Percentiles rank a stretch among this genome's conserved stretches.
Evolutionary conservation across 23 red algal species (phyloP).

Genomic region (Pyropia haitanensis): DNA sequence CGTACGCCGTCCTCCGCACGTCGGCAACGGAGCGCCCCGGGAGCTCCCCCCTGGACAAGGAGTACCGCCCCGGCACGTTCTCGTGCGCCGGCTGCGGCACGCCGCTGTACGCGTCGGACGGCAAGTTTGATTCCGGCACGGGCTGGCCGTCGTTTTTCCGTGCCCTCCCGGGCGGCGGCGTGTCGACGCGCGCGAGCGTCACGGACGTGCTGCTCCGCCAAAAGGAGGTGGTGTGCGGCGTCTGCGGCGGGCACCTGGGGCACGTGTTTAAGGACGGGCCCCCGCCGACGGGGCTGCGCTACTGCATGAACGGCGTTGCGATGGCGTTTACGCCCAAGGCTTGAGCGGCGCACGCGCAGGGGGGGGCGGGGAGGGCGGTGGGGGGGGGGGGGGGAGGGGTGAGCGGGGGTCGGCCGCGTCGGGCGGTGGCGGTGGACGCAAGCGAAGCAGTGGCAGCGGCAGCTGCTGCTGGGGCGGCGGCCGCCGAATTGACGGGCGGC

Average conservation of each 20-base stretch:
- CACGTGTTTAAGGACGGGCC: slow-evolving; percentile 84
- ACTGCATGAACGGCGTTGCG: slow-evolving; percentile 81
- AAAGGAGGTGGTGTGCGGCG: slow-evolving; percentile 48
- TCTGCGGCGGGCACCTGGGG: slow-evolving; percentile 45
- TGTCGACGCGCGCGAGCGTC: slow-evolving; percentile 1
- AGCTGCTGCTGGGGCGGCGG: too few species aligned
- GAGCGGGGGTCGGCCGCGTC: too few species aligned
- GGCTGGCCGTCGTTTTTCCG: slow-evolving; percentile 84
- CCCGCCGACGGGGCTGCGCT: slow-evolving; percentile 59
- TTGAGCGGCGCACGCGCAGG: too few species aligned
- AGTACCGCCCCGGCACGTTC: slow-evolving; percentile 52
- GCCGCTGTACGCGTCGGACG: slow-evolving; percentile 34
- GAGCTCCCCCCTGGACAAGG: slow-evolving; percentile 32
- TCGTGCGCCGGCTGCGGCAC: slow-evolving; percentile 42
- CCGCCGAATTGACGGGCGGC: too few species aligned
- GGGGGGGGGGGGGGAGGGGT: too few species aligned
- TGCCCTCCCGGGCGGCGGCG: slow-evolving; percentile 3
- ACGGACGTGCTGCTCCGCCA: slow-evolving; percentile 28
- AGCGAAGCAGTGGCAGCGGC: too few species aligned
- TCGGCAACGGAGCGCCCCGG: slow-evolving; percentile 66
- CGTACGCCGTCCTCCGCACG: slow-evolving; percentile 49
- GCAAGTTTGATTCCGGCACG: slow-evolving; percentile 84
- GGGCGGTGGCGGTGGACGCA: too few species aligned
- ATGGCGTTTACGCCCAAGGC: slow-evolving; percentile 32
- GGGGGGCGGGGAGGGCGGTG: too few species aligned